These are phyloP conservation scores for Euphrasia arctica DNA, from an alignment of 305 asterid species.

Conservation along the genomic window DNA sequence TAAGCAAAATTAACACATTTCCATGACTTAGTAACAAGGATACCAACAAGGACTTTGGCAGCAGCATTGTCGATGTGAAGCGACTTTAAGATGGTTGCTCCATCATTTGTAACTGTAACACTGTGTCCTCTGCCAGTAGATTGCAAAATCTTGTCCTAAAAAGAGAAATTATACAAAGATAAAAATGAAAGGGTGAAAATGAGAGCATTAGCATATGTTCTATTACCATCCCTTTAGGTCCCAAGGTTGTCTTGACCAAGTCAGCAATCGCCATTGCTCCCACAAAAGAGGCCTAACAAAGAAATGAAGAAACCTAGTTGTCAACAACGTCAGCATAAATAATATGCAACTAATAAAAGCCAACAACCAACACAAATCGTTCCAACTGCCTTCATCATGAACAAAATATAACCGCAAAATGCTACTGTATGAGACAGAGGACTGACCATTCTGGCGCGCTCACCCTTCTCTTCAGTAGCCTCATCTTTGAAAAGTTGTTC, in stretches of 20 bases:
- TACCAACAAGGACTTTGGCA: constrained; percentile 98
- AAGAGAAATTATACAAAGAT: constrained; percentile 12
- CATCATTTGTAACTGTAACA: constrained; percentile 95
- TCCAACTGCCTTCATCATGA: neutral
- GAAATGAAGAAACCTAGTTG: constrained; percentile 8
- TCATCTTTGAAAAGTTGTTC: constrained; percentile 83
- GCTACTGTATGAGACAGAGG: neutral
- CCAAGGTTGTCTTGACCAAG: constrained; percentile 92
- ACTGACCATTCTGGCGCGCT: constrained; percentile 93
- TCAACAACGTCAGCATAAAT: constrained; percentile 25
- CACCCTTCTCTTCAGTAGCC: constrained; percentile 97
- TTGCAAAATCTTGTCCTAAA: constrained; percentile 92
- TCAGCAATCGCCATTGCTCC: constrained; percentile 99
- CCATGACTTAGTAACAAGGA: constrained; percentile 34
- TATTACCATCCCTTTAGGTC: constrained; percentile 90
- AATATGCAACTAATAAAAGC: neutral
- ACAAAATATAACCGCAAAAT: constrained; percentile 5
- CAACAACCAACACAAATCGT: neutral
- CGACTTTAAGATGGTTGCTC: constrained; percentile 96
- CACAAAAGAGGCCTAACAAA: constrained; percentile 70
- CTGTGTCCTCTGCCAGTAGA: constrained; percentile 93
- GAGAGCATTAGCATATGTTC: neutral
- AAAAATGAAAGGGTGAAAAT: constrained; percentile 4
- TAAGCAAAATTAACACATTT: neutral
- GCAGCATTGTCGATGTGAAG: constrained; percentile 96